Conservation (phyloP, 257 asterid genomes). For the Solanum chmielewskii region DNA sequence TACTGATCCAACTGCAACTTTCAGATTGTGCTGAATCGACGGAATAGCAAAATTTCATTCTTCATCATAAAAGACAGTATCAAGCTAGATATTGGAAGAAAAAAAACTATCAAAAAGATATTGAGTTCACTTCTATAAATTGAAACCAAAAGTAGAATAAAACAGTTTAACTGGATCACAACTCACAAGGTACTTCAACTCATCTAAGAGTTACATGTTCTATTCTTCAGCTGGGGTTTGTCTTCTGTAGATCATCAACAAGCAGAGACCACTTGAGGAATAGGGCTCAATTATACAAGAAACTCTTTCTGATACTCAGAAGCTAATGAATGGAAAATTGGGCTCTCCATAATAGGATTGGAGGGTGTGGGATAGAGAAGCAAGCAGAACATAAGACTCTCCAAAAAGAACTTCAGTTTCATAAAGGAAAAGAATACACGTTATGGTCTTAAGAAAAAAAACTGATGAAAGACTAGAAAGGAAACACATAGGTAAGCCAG, state of each 20-base stretch:
- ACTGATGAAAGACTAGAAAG: not conserved
- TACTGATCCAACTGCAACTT: not conserved
- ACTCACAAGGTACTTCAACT: not conserved
- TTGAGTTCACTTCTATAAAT: not conserved
- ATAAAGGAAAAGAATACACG: not conserved
- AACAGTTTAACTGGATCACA: not conserved
- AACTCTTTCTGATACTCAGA: not conserved
- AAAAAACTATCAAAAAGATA: not conserved
- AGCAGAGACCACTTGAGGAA: not conserved
- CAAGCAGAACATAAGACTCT: not conserved
- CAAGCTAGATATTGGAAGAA: not conserved
- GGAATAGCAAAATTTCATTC: not conserved
- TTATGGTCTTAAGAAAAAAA: not conserved
- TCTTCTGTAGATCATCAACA: not conserved
- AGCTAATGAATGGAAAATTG: not conserved
- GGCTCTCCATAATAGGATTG: not conserved
- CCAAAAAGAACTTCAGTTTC: not conserved
- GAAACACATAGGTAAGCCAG: not conserved
- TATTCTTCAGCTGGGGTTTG: not conserved
- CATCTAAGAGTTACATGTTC: not conserved
- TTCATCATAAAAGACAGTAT: not conserved
- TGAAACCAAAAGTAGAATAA: not conserved
- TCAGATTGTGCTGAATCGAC: not conserved
- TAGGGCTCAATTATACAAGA: not conserved
- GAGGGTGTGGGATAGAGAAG: not conserved